Conservation (phyloP, 2,329 filamentous ascomycete genomes). For the Fusarium gaditjirri region DNA sequence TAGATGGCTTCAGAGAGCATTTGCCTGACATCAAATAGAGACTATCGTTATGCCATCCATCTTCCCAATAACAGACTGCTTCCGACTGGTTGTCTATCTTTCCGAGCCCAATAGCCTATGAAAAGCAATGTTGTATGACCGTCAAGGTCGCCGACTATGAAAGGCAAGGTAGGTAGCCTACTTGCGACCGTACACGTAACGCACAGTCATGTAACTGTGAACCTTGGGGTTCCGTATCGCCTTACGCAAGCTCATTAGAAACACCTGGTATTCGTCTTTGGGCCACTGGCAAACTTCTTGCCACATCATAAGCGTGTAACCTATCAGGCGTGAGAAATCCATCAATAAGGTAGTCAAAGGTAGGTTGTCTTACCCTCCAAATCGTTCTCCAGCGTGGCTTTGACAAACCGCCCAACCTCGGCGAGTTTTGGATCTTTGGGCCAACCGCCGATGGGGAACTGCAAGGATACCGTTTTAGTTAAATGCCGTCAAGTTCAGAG, state of each 20-base stretch:
- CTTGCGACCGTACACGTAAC: neutral
- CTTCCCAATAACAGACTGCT: neutral
- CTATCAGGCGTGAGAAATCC: neutral
- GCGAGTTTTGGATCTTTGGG: neutral
- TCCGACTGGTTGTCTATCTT: rapidly evolving
- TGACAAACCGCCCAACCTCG: neutral
- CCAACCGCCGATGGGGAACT: neutral
- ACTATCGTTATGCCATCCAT: rapidly evolving
- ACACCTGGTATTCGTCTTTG: neutral
- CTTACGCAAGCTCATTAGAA: neutral
- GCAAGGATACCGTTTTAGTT: rapidly evolving
- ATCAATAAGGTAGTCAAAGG: rapidly evolving
- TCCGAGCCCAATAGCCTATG: too few relatives aligned
- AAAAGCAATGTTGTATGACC: too few relatives aligned
- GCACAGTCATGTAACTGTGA: neutral
- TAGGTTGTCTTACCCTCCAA: neutral
- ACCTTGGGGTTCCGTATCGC: neutral
- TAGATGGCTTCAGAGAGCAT: rapidly evolving
- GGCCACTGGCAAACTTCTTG: neutral
- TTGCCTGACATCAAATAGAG: rapidly evolving
- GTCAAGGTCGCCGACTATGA: too few relatives aligned
- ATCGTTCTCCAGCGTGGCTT: neutral
- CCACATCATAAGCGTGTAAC: slow-evolving; percentile 4
- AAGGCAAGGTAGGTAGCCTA: too few relatives aligned
- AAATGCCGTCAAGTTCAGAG: rapidly evolving